Evolutionary conservation across 2,329 filamentous ascomycete species (phyloP), one percentile per base, ranked within the genome.

Genomic region (Diaporthe velutina): DNA sequence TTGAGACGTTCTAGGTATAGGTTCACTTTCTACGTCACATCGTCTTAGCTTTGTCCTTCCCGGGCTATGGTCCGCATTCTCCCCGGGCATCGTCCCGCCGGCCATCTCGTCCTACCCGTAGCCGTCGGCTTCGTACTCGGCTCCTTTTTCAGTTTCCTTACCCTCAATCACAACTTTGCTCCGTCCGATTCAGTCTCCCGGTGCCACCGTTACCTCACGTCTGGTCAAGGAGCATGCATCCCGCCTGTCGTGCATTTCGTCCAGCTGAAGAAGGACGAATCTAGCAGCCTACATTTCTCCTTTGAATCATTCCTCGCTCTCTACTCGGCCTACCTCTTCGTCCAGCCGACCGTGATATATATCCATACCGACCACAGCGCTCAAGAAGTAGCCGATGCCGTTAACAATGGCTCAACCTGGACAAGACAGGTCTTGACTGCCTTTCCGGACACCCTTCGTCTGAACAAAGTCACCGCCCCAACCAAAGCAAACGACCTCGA

Each of bases 241-340:
- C 80, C 80, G 7, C 78, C 79, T 57, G 73, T 78, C 48, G 79
- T 81, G 6, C 80, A 81, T 66, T 80, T 79, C 45, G 73, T 81
- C 55, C 79, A 77, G 74, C 71, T 81, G 45, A 74, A 78, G 25
- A 58, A 73, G 19, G 71, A 79, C 45, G 77, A 76, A 3, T 35
- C 71, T 15, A 71, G 73, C 2, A 70, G 28, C 33, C 45, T 80
- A 35, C 52, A 75, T 17, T 74, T 80, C 42, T 71, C 68, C 35
- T 81, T 81, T 76, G 76, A 76, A 33, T 68, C 75, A 28, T 81
- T 81, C 52, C 54, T 81, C 30, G 77, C 78, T 40, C 40, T 79
- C 38, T 81, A 80, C 73, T 78, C 80, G 2, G 74, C 79, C 13
- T 70, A 78, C 48, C 28, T 77, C 15, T 77, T 75, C 74, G 67